Evolutionary conservation across 257 asterid species (phyloP).

Genomic region (Rubia yunnanensis): DNA sequence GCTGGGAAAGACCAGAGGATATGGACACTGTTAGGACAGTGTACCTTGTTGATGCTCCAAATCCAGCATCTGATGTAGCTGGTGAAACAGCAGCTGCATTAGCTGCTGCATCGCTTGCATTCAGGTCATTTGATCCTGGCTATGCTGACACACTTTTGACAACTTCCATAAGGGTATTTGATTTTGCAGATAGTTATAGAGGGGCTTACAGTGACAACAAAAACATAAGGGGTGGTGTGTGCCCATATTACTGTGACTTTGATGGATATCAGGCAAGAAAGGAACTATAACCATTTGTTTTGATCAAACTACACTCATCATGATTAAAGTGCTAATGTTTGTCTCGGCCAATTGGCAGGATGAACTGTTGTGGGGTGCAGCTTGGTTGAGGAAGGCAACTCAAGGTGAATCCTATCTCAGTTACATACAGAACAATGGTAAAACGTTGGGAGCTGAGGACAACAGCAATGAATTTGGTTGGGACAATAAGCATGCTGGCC

Average conservation of each 20-base stretch:
- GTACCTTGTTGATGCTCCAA: constrained; percentile 82
- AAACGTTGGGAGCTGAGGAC: constrained; percentile 85
- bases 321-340: neutral
- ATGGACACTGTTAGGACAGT: constrained; percentile 94
- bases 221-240: constrained; percentile 53
- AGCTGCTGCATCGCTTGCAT: constrained; percentile 89
- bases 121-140: constrained; percentile 64
- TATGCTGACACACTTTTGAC: constrained; percentile 63
- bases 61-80: constrained; percentile 94
- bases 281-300: neutral
- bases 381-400: constrained; percentile 88
- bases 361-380: constrained; percentile 97
- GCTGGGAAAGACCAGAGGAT: constrained; percentile 99
- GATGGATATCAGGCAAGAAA: constrained; percentile 83
- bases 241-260: constrained; percentile 93
- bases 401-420: constrained; percentile 53
- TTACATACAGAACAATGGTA: constrained; percentile 73
- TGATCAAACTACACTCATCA: neutral
- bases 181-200: constrained; percentile 68
- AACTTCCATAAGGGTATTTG: constrained; percentile 56
- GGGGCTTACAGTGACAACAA: constrained; percentile 87
- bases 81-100: constrained; percentile 96
- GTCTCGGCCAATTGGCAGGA: constrained; percentile 39
- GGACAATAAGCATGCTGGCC: constrained; percentile 98
- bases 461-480: constrained; percentile 89